phyloP scores from a whole-genome alignment of 495 filamentous ascomycete species.

The Penicillium waksmanii region DNA sequence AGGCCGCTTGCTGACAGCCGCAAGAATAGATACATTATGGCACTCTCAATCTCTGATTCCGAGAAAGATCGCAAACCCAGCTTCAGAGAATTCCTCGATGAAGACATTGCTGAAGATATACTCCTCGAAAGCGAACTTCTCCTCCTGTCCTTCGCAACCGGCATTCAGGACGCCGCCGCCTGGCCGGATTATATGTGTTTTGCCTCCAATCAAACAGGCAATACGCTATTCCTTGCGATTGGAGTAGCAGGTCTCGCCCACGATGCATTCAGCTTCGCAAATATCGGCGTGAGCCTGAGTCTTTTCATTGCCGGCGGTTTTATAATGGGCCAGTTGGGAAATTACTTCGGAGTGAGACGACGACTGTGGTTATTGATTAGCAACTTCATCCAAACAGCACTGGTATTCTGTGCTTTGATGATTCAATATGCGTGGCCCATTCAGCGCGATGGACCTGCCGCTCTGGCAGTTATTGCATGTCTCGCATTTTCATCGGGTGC shows the following conservation, averaged over 20 bases:
- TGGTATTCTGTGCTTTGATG: conserved; percentile 56
- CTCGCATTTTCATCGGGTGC: conserved; percentile 60
- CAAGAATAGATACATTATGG: conserved; percentile 3
- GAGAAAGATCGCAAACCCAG: conserved; percentile 7
- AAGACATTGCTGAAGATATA: conserved; percentile 27
- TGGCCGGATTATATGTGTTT: conserved; percentile 68
- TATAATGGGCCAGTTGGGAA: conserved; percentile 59
- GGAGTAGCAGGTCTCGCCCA: conserved; percentile 50
- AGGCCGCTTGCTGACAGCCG: background rate
- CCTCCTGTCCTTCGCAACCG: conserved; percentile 42
- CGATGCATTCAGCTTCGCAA: conserved; percentile 37
- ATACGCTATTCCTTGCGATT: conserved; percentile 62
- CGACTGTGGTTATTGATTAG: conserved; percentile 56
- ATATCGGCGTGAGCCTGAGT: conserved; percentile 57
- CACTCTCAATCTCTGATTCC: background rate
- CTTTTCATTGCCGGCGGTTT: conserved; percentile 58
- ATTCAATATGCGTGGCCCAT: conserved; percentile 48
- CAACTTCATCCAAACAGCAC: conserved; percentile 54
- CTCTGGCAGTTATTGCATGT: conserved; percentile 50
- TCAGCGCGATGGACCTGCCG: conserved; percentile 32
- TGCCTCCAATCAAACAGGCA: conserved; percentile 68
- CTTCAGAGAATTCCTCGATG: conserved; percentile 13
- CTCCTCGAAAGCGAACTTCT: conserved; percentile 37
- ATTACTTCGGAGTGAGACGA: conserved; percentile 52
- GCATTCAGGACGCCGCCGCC: conserved; percentile 61